phyloP scores from a whole-genome alignment of 2,329 filamentous ascomycete genomes.

The Epichloe hybrida region DNA sequence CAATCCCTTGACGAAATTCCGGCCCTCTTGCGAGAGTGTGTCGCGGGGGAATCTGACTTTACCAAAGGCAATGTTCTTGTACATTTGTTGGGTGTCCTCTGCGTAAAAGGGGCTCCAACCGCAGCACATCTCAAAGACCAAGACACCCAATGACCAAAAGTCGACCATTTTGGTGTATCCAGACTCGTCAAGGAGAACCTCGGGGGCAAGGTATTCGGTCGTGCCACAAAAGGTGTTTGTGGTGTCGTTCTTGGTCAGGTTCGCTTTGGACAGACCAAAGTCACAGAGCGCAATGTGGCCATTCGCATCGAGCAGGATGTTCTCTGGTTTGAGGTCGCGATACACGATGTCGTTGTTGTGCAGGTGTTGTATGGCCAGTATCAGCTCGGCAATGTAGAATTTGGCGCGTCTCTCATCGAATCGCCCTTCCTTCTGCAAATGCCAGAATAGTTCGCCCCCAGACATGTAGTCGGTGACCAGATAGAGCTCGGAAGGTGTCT shows the following conservation, averaged over 20 bases:
- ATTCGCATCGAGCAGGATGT: slow-evolving; percentile 91
- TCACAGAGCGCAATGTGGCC: slow-evolving; percentile 96
- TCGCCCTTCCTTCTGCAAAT: slow-evolving; percentile 89
- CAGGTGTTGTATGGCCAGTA: slow-evolving; percentile 85
- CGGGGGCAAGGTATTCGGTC: slow-evolving; percentile 91
- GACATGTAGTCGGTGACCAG: slow-evolving; percentile 99
- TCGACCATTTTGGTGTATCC: slow-evolving; percentile 99
- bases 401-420: slow-evolving; percentile 92
- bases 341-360: slow-evolving; percentile 98
- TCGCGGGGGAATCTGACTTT: slow-evolving; percentile 91
- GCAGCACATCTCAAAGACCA: slow-evolving; percentile 99
- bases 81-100: slow-evolving; percentile 99
- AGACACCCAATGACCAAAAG: slow-evolving; percentile 94
- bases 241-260: slow-evolving; percentile 90
- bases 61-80: slow-evolving; percentile 99
- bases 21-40: slow-evolving; percentile 82
- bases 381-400: slow-evolving; percentile 97
- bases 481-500: slow-evolving; percentile 91
- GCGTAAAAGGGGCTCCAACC: slow-evolving; percentile 99
- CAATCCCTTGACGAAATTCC: slow-evolving; percentile 95
- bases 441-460: slow-evolving; percentile 95
- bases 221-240: slow-evolving; percentile 99
- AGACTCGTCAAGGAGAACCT: slow-evolving; percentile 88
- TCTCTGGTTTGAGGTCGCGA: slow-evolving; percentile 92
- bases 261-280: slow-evolving; percentile 94